Base-by-base conservation (phyloP, 1,139 yeast genomes). In the Taiozyma sp. region DNA sequence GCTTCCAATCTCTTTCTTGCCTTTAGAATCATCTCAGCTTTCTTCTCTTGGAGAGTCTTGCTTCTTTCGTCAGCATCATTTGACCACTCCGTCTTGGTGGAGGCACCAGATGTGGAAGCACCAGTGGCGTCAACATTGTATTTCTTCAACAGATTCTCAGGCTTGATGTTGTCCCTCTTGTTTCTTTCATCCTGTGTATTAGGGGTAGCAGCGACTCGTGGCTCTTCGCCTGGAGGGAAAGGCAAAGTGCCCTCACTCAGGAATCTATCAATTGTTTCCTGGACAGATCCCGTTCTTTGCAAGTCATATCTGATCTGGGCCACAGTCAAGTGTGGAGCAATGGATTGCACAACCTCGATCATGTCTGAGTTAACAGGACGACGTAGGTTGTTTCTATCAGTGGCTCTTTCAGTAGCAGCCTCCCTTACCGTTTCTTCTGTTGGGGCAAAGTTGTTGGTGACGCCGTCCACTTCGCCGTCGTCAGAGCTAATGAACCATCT, bases 331-430 rank as follows among this genome's bases (percentile, higher is more conserved):
- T 75, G 74, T 1, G 98, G 97, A 0, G 90, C 96, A 55, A 91
- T 74, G 29, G 90, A 80, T 59, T 83, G 88, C 1, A 91, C 97
- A 1, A 88, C 84, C 57, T 87, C 95, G 46, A 91, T 75, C 98
- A 91, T 91, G 55, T 80, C 83, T 11, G 75, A 78, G 4, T 89
- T 85, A n/a, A 87, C 86, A 3, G 72, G 76, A 50, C 96, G 79
- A 50, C 79, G 46, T 8, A n/a, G 9, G 19, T 14, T 32, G 35
- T 32, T 32, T 14, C 19, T 45, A 16, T 26, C 55, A 51, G 16
- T 16, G 21, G 35, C 46, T 7, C 48, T 49, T 50, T 44, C 50
- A 29, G 24, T 24, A 8, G 14, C 32, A 6, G 39, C 45, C 44
- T 42, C 44, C 42, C 44, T 40, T 39, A 46, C 44, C 57, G 44